Evolutionary conservation across 2,329 filamentous ascomycete genomes (phyloP).

Genomic region (Ascocoryne sarcoides): DNA sequence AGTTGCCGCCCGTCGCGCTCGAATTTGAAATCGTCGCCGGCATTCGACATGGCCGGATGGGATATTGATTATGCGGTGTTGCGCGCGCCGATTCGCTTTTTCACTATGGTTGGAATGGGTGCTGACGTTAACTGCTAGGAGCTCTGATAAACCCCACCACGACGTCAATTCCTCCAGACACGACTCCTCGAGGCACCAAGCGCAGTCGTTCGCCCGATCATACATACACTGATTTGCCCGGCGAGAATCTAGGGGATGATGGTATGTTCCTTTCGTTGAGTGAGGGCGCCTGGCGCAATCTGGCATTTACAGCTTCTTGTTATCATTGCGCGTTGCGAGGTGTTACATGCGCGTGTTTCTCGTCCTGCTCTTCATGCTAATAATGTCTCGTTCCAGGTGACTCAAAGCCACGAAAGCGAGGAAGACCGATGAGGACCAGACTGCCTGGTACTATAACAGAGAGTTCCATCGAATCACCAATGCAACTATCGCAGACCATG

Average conservation of each 20-base stretch:
- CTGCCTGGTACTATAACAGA: constrained; percentile 45
- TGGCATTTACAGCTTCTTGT: neutral
- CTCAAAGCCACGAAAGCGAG: constrained; percentile 32
- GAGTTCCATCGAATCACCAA: constrained; percentile 45
- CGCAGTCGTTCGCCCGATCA: constrained; percentile 62
- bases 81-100: constrained; percentile 15
- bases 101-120: constrained; percentile 7
- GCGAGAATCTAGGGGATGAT: constrained; percentile 57
- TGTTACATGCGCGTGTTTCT: constrained; percentile 20
- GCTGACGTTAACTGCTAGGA: constrained; percentile 19
- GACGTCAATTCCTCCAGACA: constrained; percentile 39
- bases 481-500: constrained; percentile 35
- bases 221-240: constrained; percentile 45
- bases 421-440: constrained; percentile 28
- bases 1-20: constrained; percentile 14
- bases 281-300: neutral
- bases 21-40: too few relatives aligned
- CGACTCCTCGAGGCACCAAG: constrained; percentile 63
- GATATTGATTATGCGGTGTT: too few relatives aligned
- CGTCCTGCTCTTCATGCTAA: constrained; percentile 14
- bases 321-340: constrained; percentile 18
- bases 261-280: constrained; percentile 47
- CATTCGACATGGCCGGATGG: too few relatives aligned
- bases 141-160: constrained; percentile 27
- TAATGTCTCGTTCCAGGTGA: constrained; percentile 31